Evolutionary conservation across 2,329 filamentous ascomycete species (phyloP), one percentile per base, ranked within the genome.

Genomic region (Clathrospora elynae): DNA sequence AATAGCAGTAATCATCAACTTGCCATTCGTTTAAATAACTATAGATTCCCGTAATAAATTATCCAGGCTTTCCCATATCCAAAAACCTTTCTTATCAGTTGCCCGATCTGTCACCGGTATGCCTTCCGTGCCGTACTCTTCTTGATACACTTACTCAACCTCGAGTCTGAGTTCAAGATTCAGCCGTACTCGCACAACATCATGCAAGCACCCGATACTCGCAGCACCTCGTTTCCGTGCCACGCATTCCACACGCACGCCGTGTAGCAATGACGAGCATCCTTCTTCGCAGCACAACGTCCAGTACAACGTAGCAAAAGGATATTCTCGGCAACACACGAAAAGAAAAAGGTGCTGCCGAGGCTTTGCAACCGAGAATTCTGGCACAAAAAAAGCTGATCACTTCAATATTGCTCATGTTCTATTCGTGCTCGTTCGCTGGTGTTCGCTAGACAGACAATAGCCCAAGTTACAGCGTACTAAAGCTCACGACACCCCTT

Each of bases 241-340:
- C 20, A 38, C 30, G 33, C 46, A 37, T 46, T 19, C 23, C n/a
- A n/a, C n/a, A 26, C 19, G 7, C 5, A 45, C 35, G 47, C 18
- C 13, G 51, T 57, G 51, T 35, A 35, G 23, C 46, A 9, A 52
- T 46, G 41, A 48, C 46, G 26, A 25, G 24, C 49, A 39, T 51
- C 32, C n/a, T n/a, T 32, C 4, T 26, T 31, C 24, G 42, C 29
- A 31, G 24, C 19, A 33, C 37, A 20, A 24, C n/a, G n/a, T n/a
- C n/a, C n/a, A n/a, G n/a, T n/a, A n/a, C 20, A 23, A 23, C 20
- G 10, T 23, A 23, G 10, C 20, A 23, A 23, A 10, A 6, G 20
- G 20, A 6, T 23, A 23, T 23, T 13, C 25, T 2, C 22, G 13
- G 20, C 22, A n/a, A n/a, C n/a, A n/a, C n/a, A 36, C 32, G 12